A percentile compares a stretch with the other conserved stretches of the same genome.
Evolutionary conservation across 1,284 basidiomycete species (phyloP).

Genomic region (Kwoniella shivajii): DNA sequence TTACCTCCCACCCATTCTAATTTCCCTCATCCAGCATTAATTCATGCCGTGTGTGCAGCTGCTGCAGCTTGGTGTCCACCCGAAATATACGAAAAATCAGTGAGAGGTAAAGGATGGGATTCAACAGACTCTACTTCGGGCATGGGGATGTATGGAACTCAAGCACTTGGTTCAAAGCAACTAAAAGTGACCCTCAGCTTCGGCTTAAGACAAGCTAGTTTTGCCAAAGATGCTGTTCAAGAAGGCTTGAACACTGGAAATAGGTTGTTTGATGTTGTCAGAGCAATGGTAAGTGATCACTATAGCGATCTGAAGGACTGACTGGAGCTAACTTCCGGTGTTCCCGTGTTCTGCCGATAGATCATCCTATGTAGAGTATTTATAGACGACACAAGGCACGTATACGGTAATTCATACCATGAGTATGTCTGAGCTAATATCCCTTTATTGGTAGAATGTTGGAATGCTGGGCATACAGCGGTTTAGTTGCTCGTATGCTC

Average conservation of each 20-base stretch:
- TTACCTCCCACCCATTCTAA: conserved; percentile 55
- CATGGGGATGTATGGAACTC: background rate
- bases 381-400: conserved; percentile 48
- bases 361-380: conserved; percentile 50
- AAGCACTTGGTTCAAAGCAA: background rate
- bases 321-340: background rate
- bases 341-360: conserved; percentile 11
- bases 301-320: too few relatives aligned
- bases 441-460: conserved; percentile 41
- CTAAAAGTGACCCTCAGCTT: conserved; percentile 24
- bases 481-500: conserved; percentile 49
- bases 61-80: conserved; percentile 45
- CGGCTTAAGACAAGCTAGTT: conserved; percentile 39
- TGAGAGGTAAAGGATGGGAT: conserved; percentile 9
- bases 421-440: background rate
- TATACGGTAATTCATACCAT: background rate
- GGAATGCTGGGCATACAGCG: conserved; percentile 52
- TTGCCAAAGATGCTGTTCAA: conserved; percentile 45
- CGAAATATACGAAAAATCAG: conserved; percentile 28
- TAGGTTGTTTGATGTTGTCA: conserved; percentile 48
- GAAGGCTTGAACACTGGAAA: conserved; percentile 50
- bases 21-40: conserved; percentile 55
- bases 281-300: conserved; percentile 39
- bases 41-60: conserved; percentile 56
- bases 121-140: background rate